These are phyloP conservation scores for Dendrobium nobile DNA, from an alignment of 106 monocot species.

Conservation along the genomic window DNA sequence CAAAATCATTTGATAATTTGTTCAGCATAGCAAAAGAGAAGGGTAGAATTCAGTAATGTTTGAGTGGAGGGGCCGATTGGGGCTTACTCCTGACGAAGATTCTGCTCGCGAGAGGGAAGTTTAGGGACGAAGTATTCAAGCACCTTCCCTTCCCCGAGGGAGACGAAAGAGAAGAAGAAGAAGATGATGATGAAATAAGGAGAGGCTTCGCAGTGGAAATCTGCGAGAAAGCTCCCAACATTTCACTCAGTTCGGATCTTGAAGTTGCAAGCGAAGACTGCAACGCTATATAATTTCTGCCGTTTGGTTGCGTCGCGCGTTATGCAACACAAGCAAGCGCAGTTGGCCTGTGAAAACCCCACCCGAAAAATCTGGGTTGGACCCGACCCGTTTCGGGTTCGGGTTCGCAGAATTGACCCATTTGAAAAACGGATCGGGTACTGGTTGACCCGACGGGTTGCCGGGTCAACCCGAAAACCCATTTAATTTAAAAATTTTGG, in stretches of 20 bases:
- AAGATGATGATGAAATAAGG: neutral
- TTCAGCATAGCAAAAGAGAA: neutral
- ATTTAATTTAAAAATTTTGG: too few species aligned
- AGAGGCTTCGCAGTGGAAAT: neutral
- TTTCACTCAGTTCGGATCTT: neutral
- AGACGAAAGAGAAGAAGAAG: neutral
- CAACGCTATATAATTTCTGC: too few species aligned
- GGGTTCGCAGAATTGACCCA: too few species aligned
- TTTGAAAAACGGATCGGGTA: too few species aligned
- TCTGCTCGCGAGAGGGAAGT: slow-evolving; percentile 3
- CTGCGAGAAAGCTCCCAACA: neutral
- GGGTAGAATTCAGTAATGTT: neutral
- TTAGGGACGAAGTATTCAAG: neutral
- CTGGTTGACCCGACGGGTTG: too few species aligned
- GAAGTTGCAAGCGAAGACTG: too few species aligned
- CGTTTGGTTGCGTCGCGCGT: too few species aligned
- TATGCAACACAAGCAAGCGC: too few species aligned
- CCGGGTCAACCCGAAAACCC: too few species aligned
- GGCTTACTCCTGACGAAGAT: slow-evolving; percentile 7
- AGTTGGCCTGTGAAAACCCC: too few species aligned
- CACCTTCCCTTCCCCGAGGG: neutral
- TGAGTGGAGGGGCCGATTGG: neutral
- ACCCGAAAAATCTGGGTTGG: too few species aligned
- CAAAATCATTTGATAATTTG: neutral
- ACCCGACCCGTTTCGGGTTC: too few species aligned